phyloP scores from a whole-genome alignment of 2,329 filamentous ascomycete species.

The Fusarium transvaalense region DNA sequence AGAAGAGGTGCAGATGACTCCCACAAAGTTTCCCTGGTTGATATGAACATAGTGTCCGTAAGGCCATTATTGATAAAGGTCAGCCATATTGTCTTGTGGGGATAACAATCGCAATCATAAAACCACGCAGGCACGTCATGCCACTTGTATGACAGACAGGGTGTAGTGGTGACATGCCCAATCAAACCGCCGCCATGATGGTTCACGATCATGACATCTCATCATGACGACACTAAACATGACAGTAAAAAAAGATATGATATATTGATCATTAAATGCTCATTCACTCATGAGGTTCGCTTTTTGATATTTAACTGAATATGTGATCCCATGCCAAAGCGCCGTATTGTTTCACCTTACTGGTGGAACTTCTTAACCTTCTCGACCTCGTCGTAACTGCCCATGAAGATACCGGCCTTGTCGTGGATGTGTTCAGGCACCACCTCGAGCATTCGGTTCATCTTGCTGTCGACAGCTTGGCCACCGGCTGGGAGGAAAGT shows the following conservation, averaged over 20 bases:
- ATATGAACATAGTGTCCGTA: background rate
- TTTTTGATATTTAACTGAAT: conserved; percentile 43
- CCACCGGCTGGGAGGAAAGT: conserved; percentile 76
- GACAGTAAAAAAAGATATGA: conserved; percentile 22
- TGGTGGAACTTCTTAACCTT: conserved; percentile 89
- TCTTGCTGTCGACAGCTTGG: conserved; percentile 89
- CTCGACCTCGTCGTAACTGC: conserved; percentile 93
- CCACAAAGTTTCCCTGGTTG: background rate
- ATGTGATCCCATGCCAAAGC: conserved; percentile 35
- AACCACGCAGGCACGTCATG: background rate
- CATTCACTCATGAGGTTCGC: conserved; percentile 42
- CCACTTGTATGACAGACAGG: background rate
- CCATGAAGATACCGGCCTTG: conserved; percentile 94
- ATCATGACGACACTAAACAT: conserved; percentile 30
- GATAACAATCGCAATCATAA: background rate
- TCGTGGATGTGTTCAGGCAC: conserved; percentile 95
- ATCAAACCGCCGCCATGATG: conserved; percentile 28
- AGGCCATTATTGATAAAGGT: background rate
- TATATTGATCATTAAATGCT: conserved; percentile 46
- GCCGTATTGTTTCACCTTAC: conserved; percentile 35
- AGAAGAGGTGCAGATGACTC: background rate
- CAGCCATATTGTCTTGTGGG: background rate
- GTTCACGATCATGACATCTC: conserved; percentile 29
- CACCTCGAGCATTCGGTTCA: conserved; percentile 90
- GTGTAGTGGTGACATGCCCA: background rate